Percentiles rank a stretch among this genome's conserved stretches.
Conservation (phyloP, 2,329 filamentous ascomycete species). For the Penicillium sp. region DNA sequence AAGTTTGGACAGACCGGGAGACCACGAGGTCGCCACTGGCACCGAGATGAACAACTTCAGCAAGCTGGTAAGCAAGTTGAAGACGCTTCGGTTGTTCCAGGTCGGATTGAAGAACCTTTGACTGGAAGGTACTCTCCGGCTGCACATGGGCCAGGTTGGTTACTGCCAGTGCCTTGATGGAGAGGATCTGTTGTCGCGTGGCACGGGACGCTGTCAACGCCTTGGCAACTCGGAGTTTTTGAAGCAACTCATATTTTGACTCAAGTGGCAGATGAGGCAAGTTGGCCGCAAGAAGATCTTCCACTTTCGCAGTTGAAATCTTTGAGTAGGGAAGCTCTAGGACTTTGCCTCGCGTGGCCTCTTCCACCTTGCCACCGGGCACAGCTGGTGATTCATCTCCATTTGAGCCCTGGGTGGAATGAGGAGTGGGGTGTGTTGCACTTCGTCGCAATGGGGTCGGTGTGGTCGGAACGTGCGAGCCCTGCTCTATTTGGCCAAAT, state of each 20-base stretch:
- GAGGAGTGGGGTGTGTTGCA: constrained; percentile 57
- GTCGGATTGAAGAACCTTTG: constrained; percentile 83
- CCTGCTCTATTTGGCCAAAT: constrained; percentile 25
- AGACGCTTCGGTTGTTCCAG: constrained; percentile 83
- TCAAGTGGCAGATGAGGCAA: constrained; percentile 67
- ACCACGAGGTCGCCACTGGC: constrained; percentile 65
- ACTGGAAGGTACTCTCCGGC: constrained; percentile 74
- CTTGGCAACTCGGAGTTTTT: constrained; percentile 78
- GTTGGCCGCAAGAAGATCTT: constrained; percentile 39
- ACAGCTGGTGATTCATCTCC: constrained; percentile 53
- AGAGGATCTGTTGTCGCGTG: constrained; percentile 71
- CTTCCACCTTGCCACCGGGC: constrained; percentile 39
- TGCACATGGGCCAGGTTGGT: constrained; percentile 90
- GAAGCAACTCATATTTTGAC: constrained; percentile 78
- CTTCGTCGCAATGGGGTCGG: constrained; percentile 73
- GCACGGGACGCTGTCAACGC: constrained; percentile 66
- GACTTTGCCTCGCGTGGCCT: constrained; percentile 46
- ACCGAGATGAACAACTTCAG: constrained; percentile 84
- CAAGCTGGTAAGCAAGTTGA: constrained; percentile 87
- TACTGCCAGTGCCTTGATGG: constrained; percentile 79
- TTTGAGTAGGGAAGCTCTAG: constrained; percentile 61
- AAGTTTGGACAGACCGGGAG: constrained; percentile 74
- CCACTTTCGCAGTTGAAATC: constrained; percentile 39
- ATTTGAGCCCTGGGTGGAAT: constrained; percentile 45
- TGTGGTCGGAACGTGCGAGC: constrained; percentile 59